Percentiles rank a stretch among this genome's conserved stretches.
phyloP scores from a whole-genome alignment of 192 early-diverging fungal species.

The Thamnidium elegans region DNA sequence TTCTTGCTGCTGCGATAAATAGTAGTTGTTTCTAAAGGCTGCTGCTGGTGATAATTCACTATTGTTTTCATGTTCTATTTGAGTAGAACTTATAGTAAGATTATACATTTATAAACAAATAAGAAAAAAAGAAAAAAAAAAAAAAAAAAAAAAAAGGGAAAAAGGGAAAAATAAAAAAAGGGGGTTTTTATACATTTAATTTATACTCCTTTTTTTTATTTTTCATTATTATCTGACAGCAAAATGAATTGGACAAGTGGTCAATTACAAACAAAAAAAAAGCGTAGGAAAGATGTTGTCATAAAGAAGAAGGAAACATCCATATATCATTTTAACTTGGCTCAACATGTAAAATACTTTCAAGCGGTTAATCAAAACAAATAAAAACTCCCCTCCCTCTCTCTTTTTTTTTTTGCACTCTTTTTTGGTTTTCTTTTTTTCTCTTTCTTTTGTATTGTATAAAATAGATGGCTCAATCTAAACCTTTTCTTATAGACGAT shows the following conservation, averaged over 20 bases:
- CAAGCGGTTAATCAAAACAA: not conserved
- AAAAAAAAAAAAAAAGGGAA: constrained; percentile 3
- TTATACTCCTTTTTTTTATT: not conserved
- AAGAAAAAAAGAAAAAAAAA: constrained; percentile 6
- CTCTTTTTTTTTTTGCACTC: not conserved
- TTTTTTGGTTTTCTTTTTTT: no score
- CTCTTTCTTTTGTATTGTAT: not conserved
- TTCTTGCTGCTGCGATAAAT: constrained; percentile 19
- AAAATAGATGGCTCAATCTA: constrained; percentile 18
- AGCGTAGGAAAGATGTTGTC: no score
- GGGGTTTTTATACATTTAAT: not conserved
- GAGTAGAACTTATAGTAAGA: constrained; percentile 4
- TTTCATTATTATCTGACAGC: no score
- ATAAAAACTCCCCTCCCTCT: not conserved
- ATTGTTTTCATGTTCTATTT: not conserved
- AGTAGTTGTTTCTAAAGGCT: constrained; percentile 33
- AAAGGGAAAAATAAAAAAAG: constrained; percentile 1
- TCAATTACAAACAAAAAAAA: no score
- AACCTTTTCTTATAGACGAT: constrained; percentile 26
- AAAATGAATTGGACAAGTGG: no score
- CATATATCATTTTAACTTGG: not conserved
- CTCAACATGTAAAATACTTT: no score
- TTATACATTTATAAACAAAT: not conserved
- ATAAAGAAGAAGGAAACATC: not conserved
- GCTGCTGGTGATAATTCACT: constrained; percentile 24